These are phyloP conservation scores for Grosmannia penicillata DNA, from an alignment of 2,329 filamentous ascomycete species.

Conservation along the genomic window DNA sequence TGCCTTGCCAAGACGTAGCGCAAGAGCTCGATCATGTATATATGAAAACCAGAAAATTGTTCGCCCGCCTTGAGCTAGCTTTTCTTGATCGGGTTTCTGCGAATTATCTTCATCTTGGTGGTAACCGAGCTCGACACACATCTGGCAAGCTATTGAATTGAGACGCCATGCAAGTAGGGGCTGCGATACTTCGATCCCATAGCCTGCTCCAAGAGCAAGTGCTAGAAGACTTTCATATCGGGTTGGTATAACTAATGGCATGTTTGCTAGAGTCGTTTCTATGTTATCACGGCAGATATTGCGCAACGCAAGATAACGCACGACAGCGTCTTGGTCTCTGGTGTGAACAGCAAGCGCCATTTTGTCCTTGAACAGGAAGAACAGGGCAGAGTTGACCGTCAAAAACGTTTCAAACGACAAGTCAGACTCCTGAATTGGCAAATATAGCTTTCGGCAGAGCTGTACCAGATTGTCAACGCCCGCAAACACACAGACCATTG, in stretches of 20 bases:
- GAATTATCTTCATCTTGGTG: slow-evolving; percentile 23
- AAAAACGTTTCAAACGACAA: neutral
- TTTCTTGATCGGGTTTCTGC: too few species aligned
- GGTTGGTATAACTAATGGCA: slow-evolving; percentile 41
- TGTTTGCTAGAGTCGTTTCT: slow-evolving; percentile 13
- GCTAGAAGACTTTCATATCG: slow-evolving; percentile 40
- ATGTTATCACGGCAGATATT: slow-evolving; percentile 11
- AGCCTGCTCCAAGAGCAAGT: slow-evolving; percentile 38
- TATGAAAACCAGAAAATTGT: slow-evolving; percentile 12
- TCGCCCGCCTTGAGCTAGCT: neutral
- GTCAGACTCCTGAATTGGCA: neutral
- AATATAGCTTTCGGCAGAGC: slow-evolving; percentile 1
- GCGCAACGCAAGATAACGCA: slow-evolving; percentile 21
- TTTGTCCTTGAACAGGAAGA: slow-evolving; percentile 31
- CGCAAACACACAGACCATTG: slow-evolving; percentile 1
- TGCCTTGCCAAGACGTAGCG: slow-evolving; percentile 42
- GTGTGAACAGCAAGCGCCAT: slow-evolving; percentile 18
- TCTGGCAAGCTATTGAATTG: slow-evolving; percentile 38
- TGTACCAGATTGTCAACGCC: neutral
- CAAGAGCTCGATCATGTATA: slow-evolving; percentile 38
- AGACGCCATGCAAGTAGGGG: slow-evolving; percentile 48
- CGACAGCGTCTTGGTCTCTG: slow-evolving; percentile 13
- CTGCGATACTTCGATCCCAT: slow-evolving; percentile 46
- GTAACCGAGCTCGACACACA: slow-evolving; percentile 48
- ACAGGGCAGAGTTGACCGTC: slow-evolving; percentile 25